Evolutionary conservation across 2,329 filamentous ascomycete species (phyloP).

Genomic region (Aspergillus sp.): DNA sequence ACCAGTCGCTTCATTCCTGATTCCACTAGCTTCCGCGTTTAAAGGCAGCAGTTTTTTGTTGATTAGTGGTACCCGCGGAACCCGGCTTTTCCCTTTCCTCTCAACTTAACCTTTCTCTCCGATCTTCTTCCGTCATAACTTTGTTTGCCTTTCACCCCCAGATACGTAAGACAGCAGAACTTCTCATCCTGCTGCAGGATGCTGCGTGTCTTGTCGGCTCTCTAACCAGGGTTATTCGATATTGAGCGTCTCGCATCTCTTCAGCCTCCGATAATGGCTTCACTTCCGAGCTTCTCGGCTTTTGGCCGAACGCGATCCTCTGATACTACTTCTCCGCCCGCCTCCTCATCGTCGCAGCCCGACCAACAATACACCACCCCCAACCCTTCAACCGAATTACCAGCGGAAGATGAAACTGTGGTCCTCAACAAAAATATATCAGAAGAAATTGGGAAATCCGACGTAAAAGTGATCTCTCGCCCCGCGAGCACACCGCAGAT

Average conservation of each 20-base stretch:
- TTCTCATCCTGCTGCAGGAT: slow-evolving; percentile 13
- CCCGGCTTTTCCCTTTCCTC: neutral
- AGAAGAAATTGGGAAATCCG: slow-evolving; percentile 16
- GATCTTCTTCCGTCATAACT: neutral
- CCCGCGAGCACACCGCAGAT: slow-evolving; percentile 8
- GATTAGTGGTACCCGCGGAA: neutral
- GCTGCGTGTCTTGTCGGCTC: slow-evolving; percentile 1
- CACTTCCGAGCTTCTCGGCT: slow-evolving; percentile 32
- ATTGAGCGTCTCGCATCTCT: neutral
- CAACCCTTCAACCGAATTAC: slow-evolving; percentile 14
- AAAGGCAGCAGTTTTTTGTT: neutral
- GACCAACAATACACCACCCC: neutral
- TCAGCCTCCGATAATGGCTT: slow-evolving; percentile 30
- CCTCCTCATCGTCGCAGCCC: slow-evolving; percentile 10
- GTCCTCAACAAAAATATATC: slow-evolving; percentile 27
- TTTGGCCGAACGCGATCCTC: slow-evolving; percentile 27
- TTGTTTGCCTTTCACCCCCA: neutral
- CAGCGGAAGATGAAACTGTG: slow-evolving; percentile 32
- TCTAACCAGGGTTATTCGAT: slow-evolving; percentile 2
- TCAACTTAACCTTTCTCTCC: slow-evolving; percentile 1
- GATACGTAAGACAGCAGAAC: neutral
- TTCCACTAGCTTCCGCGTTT: neutral
- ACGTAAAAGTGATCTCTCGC: slow-evolving; percentile 18
- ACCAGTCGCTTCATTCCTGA: neutral
- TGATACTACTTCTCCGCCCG: slow-evolving; percentile 23